A percentile compares a stretch with the other conserved stretches of the same genome.
Conservation (phyloP, 495 filamentous ascomycete species). For the Clohesyomyces aquaticus region DNA sequence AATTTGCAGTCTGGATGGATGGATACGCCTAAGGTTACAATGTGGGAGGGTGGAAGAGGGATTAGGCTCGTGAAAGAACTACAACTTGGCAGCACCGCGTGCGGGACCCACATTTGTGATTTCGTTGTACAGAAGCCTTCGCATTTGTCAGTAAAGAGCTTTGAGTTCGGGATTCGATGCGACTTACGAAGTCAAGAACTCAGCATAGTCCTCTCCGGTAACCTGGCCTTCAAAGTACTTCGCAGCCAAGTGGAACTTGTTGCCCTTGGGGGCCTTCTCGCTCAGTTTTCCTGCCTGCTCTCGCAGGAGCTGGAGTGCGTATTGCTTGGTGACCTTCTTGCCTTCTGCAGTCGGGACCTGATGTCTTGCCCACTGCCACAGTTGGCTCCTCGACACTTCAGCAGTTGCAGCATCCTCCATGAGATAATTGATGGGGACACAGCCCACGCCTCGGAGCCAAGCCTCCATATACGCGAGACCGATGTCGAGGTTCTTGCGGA, state of each 20-base stretch:
- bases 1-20: conserved; percentile 1
- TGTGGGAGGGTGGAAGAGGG: conserved; percentile 1
- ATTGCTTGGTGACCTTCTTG: conserved; percentile 89
- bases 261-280: conserved; percentile 78
- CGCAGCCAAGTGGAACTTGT: conserved; percentile 88
- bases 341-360: conserved; percentile 84
- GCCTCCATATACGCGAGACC: conserved; percentile 98
- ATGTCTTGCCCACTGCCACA: conserved; percentile 96
- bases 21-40: conserved; percentile 13
- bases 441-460: conserved; percentile 93
- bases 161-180: neutral
- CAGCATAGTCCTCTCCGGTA: conserved; percentile 95
- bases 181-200: conserved; percentile 86
- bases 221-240: conserved; percentile 93
- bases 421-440: conserved; percentile 97
- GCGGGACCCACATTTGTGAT: conserved; percentile 76
- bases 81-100: conserved; percentile 77
- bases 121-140: conserved; percentile 88
- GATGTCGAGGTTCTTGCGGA: conserved; percentile 97
- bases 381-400: conserved; percentile 87
- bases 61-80: conserved; percentile 38
- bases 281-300: conserved; percentile 82
- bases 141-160: conserved; percentile 24
- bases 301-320: conserved; percentile 80
- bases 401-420: conserved; percentile 99